phyloP scores from a whole-genome alignment of 139 green algal genomes.

The Medakamo hakoo region DNA sequence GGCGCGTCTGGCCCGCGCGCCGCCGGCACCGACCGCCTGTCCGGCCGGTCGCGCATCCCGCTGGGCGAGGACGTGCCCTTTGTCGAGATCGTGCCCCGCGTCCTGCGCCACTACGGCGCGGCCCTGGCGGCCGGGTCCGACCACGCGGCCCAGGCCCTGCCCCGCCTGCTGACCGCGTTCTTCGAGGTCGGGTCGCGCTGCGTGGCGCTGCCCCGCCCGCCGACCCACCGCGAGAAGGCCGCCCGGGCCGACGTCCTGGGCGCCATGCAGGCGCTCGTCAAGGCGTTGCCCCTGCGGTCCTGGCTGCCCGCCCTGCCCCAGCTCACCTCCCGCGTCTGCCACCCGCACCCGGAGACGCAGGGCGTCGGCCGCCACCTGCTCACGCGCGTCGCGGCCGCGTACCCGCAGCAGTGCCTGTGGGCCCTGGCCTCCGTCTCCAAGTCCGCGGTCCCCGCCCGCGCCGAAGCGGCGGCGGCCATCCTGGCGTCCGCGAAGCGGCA shows the following conservation, averaged over 20 bases:
- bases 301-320: slow-evolving; percentile 81
- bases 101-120: slow-evolving; percentile 53
- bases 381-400: slow-evolving; percentile 10
- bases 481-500: slow-evolving; percentile 6
- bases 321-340: slow-evolving; percentile 80
- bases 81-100: slow-evolving; percentile 41
- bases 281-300: slow-evolving; percentile 42
- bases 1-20: neutral
- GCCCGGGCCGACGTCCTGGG: slow-evolving; percentile 8
- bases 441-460: slow-evolving; percentile 30
- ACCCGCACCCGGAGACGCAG: slow-evolving; percentile 50
- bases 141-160: slow-evolving; percentile 65
- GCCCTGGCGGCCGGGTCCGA: slow-evolving; percentile 37
- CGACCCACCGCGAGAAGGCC: neutral
- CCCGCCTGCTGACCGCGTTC: slow-evolving; percentile 85
- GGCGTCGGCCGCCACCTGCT: slow-evolving; percentile 36
- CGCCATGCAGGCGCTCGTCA: slow-evolving; percentile 23
- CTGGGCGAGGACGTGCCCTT: slow-evolving; percentile 43
- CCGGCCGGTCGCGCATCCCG: slow-evolving; percentile 22
- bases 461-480: slow-evolving; percentile 20
- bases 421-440: slow-evolving; percentile 51
- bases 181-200: slow-evolving; percentile 66
- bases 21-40: slow-evolving; percentile 22
- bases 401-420: slow-evolving; percentile 67
- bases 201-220: slow-evolving; percentile 1